Evolutionary conservation across 2,329 filamentous ascomycete genomes (phyloP), one percentile per base, ranked within the genome.

Genomic region (Fusarium praegraminearum): DNA sequence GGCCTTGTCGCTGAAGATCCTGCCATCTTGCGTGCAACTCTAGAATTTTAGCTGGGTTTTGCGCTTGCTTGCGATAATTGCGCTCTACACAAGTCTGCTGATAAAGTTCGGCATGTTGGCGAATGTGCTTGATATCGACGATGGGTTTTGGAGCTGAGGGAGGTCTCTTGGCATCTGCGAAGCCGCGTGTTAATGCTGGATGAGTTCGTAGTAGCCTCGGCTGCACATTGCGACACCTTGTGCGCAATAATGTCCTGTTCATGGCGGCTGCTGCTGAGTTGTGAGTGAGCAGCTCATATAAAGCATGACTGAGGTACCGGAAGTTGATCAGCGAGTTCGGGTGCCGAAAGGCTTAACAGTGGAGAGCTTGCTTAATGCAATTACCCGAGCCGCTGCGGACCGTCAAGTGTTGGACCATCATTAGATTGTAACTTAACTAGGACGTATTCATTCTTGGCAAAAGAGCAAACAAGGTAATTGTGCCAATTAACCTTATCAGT

Each of bases 121-220:
- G 94, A 78, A 99, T 97, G 81, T 96, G 91, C 79, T 93, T 95
- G 77, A 97, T 86, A 82, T 98, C 92, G 71, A 97, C 86, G 47
- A 87, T 87, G 28, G 93, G 89, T 78, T 93, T 95, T 13, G 93
- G 94, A 16, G 93, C 94, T 54, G 87, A 90, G 3, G 91, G 84
- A 7, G 92, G 91, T 40, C 90, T 85, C 61, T 78, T 79, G 45
- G 62, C 56, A 47, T 77, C 75, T 49, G 73, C 70, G 40, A 76
- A 73, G 61, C 66, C 50, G 45, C 75, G 75, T 44, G 36, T 41
- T 36, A 65, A 38, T 53, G 57, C 45, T 5, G 64, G 54, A 11
- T 57, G 62, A 30, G 69, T 52, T 26, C 12, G 36, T 24, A 24
- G 30, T 40, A 61, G 45, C 56, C 52, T 66, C 28, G 68, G 57